Evolutionary conservation across 2,329 filamentous ascomycete species (phyloP).

Genomic region (Alternaria conjuncta): DNA sequence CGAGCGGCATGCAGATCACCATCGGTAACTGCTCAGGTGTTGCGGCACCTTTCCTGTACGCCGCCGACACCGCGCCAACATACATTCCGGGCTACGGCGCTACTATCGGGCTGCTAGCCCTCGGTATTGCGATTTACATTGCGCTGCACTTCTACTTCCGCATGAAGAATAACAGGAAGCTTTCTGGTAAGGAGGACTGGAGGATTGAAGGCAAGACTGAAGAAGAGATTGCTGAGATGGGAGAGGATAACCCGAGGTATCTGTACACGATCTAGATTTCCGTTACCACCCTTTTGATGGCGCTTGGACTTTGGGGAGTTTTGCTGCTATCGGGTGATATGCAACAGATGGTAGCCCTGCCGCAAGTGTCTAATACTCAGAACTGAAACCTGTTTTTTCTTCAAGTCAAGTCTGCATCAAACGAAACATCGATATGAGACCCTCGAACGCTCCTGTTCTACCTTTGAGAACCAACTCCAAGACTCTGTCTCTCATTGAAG

Average conservation of each 20-base stretch:
- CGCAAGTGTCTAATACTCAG: background rate
- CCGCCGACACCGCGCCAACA: conserved; percentile 13
- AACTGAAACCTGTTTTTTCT: background rate
- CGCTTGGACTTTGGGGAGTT: too few species aligned
- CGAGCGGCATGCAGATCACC: conserved; percentile 45
- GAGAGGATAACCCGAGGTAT: conserved; percentile 35
- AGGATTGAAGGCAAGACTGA: conserved; percentile 33
- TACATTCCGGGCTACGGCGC: conserved; percentile 32
- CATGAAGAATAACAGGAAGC: conserved; percentile 29
- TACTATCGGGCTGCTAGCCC: conserved; percentile 26
- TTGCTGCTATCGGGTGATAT: too few species aligned
- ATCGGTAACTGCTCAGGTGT: conserved; percentile 45
- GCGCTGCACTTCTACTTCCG: conserved; percentile 29
- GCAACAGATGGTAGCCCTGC: background rate
- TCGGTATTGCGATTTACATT: conserved; percentile 26
- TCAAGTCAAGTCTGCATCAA: too few species aligned
- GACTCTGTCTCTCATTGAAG: background rate
- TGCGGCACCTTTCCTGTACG: conserved; percentile 33
- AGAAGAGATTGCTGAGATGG: conserved; percentile 31
- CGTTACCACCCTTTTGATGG: too few species aligned
- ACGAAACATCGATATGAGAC: background rate
- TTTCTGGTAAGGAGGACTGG: conserved; percentile 30
- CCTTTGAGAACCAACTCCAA: background rate
- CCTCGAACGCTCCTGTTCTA: background rate
- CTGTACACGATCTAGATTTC: conserved; percentile 27